These are phyloP conservation scores for Hymenoscyphus repandus DNA, from an alignment of 2,329 filamentous ascomycete genomes.

Conservation along the genomic window DNA sequence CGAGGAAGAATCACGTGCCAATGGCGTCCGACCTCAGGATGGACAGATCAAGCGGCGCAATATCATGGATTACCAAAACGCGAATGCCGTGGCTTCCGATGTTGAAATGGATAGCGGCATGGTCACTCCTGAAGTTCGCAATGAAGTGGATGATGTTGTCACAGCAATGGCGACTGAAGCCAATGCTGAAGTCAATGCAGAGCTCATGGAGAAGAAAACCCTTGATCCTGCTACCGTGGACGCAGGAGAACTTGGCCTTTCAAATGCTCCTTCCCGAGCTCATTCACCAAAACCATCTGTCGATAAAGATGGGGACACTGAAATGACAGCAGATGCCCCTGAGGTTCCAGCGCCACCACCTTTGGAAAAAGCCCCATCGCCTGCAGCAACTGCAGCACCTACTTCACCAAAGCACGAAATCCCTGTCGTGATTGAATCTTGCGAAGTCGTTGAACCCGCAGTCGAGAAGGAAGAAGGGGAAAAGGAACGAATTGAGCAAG, in stretches of 20 bases:
- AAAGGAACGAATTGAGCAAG: conserved; percentile 23
- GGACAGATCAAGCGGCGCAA: conserved; percentile 48
- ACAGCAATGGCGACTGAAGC: conserved; percentile 21
- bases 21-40: conserved; percentile 55
- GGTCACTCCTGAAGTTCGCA: conserved; percentile 33
- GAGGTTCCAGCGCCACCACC: background rate
- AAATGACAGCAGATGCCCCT: conserved; percentile 26
- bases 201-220: conserved; percentile 28
- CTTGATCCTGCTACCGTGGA: conserved; percentile 14
- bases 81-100: conserved; percentile 43
- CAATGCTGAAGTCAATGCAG: conserved; percentile 31
- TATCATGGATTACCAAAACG: conserved; percentile 56
- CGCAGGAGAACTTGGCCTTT: conserved; percentile 22
- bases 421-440: conserved; percentile 24
- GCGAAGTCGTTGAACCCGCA: conserved; percentile 21
- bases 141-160: conserved; percentile 23
- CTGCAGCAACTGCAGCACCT: conserved; percentile 3
- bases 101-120: conserved; percentile 48
- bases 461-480: conserved; percentile 30
- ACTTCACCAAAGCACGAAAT: conserved; percentile 24
- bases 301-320: conserved; percentile 31
- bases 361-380: background rate
- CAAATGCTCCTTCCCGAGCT: conserved; percentile 28
- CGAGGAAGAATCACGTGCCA: conserved; percentile 69
- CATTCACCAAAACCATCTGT: conserved; percentile 23